phyloP scores from a whole-genome alignment of 768 basidiomycete genomes.

The Russula foetens region DNA sequence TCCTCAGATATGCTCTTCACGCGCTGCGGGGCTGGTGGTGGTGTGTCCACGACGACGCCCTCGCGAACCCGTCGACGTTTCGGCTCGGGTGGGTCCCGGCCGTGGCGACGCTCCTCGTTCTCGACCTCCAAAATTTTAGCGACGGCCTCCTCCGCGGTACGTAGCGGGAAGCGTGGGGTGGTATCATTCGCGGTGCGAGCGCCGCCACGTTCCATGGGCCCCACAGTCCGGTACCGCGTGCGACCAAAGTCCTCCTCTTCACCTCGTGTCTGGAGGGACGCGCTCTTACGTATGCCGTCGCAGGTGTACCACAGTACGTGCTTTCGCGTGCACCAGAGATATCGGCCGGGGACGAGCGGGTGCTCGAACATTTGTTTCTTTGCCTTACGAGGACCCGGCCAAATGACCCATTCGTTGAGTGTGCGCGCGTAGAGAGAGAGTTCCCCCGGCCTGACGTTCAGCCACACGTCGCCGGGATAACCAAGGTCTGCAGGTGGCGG shows the following conservation, averaged over 20 bases:
- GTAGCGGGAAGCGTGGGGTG: slow-evolving; percentile 17
- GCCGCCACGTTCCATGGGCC: slow-evolving; percentile 21
- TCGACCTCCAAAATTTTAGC: slow-evolving; percentile 20
- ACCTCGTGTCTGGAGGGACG: slow-evolving; percentile 20
- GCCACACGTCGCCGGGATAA: slow-evolving; percentile 23
- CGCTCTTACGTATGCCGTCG: slow-evolving; percentile 22
- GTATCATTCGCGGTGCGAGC: slow-evolving; percentile 12
- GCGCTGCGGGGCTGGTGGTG: background rate
- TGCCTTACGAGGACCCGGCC: slow-evolving; percentile 22
- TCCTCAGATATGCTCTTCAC: slow-evolving; percentile 11
- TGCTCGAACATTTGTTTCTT: slow-evolving; percentile 23
- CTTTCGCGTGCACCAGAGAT: slow-evolving; percentile 22
- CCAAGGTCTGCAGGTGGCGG: slow-evolving; percentile 24
- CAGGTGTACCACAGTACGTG: slow-evolving; percentile 21
- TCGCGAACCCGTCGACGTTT: slow-evolving; percentile 19
- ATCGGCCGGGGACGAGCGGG: slow-evolving; percentile 19
- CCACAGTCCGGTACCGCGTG: slow-evolving; percentile 17
- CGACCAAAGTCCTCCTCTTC: slow-evolving; percentile 22
- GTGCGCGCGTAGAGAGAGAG: slow-evolving; percentile 19
- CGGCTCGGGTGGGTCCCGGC: slow-evolving; percentile 17
- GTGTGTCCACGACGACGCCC: slow-evolving; percentile 2
- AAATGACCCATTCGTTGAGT: slow-evolving; percentile 16
- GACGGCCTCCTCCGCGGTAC: slow-evolving; percentile 19
- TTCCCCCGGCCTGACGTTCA: slow-evolving; percentile 19
- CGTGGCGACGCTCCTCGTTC: slow-evolving; percentile 19